Conservation (phyloP, 345 rosid genomes). For the Stellera chamaejasme region DNA sequence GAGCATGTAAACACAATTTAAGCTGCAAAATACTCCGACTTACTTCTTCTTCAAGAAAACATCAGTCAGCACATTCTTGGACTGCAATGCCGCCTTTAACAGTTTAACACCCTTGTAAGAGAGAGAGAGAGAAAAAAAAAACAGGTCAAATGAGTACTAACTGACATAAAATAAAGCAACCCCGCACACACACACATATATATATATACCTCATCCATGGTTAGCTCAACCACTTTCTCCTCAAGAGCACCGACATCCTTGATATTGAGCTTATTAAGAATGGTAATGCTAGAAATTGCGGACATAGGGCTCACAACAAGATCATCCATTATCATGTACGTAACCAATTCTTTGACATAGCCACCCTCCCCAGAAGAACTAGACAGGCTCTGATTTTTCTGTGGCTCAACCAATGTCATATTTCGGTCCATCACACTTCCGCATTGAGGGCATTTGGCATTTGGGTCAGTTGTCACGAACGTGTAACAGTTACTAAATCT, state of each 20-base stretch:
- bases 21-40: too few relatives aligned
- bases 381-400: too few relatives aligned
- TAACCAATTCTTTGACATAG: conserved; percentile 20
- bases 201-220: conserved; percentile 1
- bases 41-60: too few relatives aligned
- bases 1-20: too few relatives aligned
- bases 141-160: too few relatives aligned
- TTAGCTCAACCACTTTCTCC: conserved; percentile 14
- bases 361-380: conserved; percentile 11
- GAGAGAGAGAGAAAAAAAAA: too few relatives aligned
- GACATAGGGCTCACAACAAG: conserved; percentile 24
- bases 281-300: conserved; percentile 11
- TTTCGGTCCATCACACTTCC: fast-evolving
- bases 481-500: too few relatives aligned
- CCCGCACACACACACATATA: neutral
- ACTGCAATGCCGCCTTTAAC: too few relatives aligned
- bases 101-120: too few relatives aligned
- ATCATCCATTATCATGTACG: conserved; percentile 29
- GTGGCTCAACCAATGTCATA: neutral
- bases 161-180: too few relatives aligned
- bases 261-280: conserved; percentile 16
- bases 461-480: neutral
- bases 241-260: conserved; percentile 12
- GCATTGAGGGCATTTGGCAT: neutral
- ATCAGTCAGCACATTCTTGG: too few relatives aligned